These are phyloP conservation scores for Neurospora pannonica DNA, from an alignment of 495 filamentous ascomycete genomes.

Conservation along the genomic window DNA sequence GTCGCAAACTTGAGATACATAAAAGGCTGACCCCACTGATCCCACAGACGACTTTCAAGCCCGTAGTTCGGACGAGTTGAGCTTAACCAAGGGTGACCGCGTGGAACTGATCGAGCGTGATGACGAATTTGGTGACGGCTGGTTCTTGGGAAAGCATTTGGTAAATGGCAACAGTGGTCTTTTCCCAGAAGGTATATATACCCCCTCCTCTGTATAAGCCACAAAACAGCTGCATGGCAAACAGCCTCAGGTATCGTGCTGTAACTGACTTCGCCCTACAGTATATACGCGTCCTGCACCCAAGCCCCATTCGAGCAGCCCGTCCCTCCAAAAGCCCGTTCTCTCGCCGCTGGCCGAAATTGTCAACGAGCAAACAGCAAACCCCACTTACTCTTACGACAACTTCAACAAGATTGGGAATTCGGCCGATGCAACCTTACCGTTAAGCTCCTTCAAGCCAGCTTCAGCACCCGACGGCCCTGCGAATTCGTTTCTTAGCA, in stretches of 20 bases:
- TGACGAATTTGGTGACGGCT: constrained; percentile 96
- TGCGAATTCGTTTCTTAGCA: constrained; percentile 10
- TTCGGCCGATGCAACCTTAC: constrained; percentile 25
- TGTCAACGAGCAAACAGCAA: constrained; percentile 16
- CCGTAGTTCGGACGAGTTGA: constrained; percentile 87
- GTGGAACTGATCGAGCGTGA: constrained; percentile 90
- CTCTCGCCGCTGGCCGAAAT: constrained; percentile 24
- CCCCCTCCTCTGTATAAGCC: background rate
- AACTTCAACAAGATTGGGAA: constrained; percentile 6
- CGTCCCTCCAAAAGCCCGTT: constrained; percentile 17
- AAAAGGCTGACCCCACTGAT: constrained; percentile 12
- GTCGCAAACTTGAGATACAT: background rate
- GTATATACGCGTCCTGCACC: constrained; percentile 47
- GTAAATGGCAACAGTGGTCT: constrained; percentile 68
- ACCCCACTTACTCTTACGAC: constrained; percentile 8
- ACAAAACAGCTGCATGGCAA: background rate
- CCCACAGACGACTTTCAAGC: constrained; percentile 71
- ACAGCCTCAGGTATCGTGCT: background rate
- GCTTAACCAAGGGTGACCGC: constrained; percentile 73
- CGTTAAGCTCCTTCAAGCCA: constrained; percentile 30
- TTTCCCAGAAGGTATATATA: constrained; percentile 72
- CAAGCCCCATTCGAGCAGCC: constrained; percentile 18
- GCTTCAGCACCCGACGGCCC: constrained; percentile 6
- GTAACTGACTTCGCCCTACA: constrained; percentile 17
- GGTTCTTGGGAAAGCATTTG: constrained; percentile 83